Evolutionary conservation across 2,329 filamentous ascomycete genomes (phyloP), one percentile per base, ranked within the genome.

Genomic region (Clarireedia sp.): DNA sequence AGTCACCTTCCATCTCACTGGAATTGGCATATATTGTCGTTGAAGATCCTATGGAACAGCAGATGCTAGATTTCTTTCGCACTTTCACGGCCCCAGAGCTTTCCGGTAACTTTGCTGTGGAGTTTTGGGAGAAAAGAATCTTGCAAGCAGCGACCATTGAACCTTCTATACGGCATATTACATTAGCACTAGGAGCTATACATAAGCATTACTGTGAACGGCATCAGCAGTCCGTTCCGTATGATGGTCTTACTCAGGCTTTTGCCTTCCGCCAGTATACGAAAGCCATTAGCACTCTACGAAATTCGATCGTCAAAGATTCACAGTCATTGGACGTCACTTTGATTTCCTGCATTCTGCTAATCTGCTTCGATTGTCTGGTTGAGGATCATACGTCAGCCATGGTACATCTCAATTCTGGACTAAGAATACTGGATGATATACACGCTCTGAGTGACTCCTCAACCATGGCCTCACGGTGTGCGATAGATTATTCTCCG

Each of bases 331-430:
- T 66, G 16, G 64, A 66, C 38, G 46, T 74, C 19, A 77, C 75
- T 49, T 73, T 86, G 16, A 84, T 86, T 73, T 77, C 80, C 16
- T 84, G 76, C 55, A 79, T 87, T 40, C 71, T 87, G 41, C 73
- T 87, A 48, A 79, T 81, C n/a, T 85, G 79, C 65, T 86, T 86
- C 57, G 83, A 87, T 45, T 64, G 61, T 54, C 55, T 64, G 3
- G 51, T 63, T 19, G 60, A 61, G 33, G 64, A 66, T 38, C 63
- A 66, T 48, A 56, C 62, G 12, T 62, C 60, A 33, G 63, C 64
- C 12, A 61, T 67, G 29, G 63, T 67, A 16, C 65, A 67, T 49
- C 59, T 67, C 9, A 61, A 62, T 51, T 60, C 65, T 4, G 65
- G 65, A 5, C 52, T 66, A 8, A 64, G 59, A 17, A 66, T 67